A percentile compares a stretch with the other conserved stretches of the same genome.
Conservation (phyloP, 2,329 filamentous ascomycete genomes). For the Aschersonia sp. region DNA sequence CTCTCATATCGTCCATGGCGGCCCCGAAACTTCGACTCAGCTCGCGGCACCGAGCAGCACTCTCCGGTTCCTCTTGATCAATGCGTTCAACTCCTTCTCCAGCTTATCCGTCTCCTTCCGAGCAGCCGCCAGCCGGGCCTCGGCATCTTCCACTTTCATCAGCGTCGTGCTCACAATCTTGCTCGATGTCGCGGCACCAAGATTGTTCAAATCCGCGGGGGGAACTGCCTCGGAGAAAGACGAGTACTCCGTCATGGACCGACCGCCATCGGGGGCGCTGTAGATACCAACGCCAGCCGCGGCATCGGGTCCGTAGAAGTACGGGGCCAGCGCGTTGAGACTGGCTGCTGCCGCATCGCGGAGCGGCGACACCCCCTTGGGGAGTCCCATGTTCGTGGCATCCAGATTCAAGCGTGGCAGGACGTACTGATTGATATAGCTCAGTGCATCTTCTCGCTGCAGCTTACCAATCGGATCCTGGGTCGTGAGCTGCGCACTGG, state of each 20-base stretch:
- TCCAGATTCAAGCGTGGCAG: constrained; percentile 43
- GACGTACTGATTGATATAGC: constrained; percentile 56
- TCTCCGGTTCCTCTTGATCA: constrained; percentile 45
- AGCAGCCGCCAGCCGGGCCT: constrained; percentile 35
- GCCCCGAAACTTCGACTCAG: constrained; percentile 2
- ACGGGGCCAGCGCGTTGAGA: constrained; percentile 39
- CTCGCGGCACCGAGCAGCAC: constrained; percentile 26
- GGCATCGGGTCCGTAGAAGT: constrained; percentile 35
- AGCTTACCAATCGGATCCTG: constrained; percentile 50
- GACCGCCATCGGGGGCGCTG: constrained; percentile 20
- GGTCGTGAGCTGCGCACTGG: constrained; percentile 27
- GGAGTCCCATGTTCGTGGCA: constrained; percentile 27
- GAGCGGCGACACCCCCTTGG: constrained; percentile 21
- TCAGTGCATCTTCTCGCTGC: constrained; percentile 49
- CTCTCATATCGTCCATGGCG: too few species aligned
- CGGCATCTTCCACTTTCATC: constrained; percentile 49
- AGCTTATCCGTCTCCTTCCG: constrained; percentile 46
- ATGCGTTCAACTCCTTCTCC: constrained; percentile 44
- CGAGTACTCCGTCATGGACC: constrained; percentile 19
- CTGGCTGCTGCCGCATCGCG: constrained; percentile 33
- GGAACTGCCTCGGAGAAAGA: constrained; percentile 9
- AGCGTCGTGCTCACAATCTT: constrained; percentile 30
- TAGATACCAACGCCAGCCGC: constrained; percentile 29
- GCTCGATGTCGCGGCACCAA: constrained; percentile 7
- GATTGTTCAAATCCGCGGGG: constrained; percentile 16